These are phyloP conservation scores for Ambrosia trifida DNA, from an alignment of 129 eudicot species.

Conservation along the genomic window DNA sequence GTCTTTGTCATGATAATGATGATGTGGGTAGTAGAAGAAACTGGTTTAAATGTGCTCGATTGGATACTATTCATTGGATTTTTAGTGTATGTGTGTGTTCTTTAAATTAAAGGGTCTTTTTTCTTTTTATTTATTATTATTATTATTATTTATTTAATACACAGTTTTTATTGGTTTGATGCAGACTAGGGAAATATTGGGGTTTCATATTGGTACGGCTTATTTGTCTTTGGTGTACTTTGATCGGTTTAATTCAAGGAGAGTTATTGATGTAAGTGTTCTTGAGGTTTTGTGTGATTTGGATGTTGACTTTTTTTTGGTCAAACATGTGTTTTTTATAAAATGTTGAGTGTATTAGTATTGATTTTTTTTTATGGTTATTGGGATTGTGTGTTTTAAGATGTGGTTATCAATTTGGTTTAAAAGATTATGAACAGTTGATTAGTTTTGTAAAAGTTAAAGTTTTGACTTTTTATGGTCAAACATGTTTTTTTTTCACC, in stretches of 20 bases:
- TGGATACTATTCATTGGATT: constrained; percentile 67
- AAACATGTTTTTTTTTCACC: too few relatives aligned
- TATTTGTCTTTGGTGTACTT: constrained; percentile 70
- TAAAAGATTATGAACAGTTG: background rate
- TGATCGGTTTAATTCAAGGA: constrained; percentile 63
- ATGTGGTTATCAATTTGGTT: background rate
- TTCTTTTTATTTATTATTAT: background rate
- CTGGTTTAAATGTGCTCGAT: constrained; percentile 55
- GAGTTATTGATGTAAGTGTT: constrained; percentile 58
- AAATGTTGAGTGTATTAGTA: background rate
- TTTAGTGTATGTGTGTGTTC: constrained; percentile 47
- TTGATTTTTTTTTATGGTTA: background rate
- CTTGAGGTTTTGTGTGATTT: background rate
- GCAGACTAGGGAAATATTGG: constrained; percentile 66
- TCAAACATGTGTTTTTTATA: background rate
- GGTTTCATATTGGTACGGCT: constrained; percentile 68
- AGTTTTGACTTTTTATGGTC: background rate
- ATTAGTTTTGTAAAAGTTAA: background rate
- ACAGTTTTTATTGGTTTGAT: constrained; percentile 12
- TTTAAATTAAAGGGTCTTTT: background rate
- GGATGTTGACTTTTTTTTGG: background rate
- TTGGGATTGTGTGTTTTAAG: background rate
- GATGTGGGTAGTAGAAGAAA: background rate
- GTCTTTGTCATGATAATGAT: constrained; percentile 12
- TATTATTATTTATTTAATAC: background rate